Base-by-base conservation (phyloP, 768 basidiomycete species). In the Austroboletus festivus region DNA sequence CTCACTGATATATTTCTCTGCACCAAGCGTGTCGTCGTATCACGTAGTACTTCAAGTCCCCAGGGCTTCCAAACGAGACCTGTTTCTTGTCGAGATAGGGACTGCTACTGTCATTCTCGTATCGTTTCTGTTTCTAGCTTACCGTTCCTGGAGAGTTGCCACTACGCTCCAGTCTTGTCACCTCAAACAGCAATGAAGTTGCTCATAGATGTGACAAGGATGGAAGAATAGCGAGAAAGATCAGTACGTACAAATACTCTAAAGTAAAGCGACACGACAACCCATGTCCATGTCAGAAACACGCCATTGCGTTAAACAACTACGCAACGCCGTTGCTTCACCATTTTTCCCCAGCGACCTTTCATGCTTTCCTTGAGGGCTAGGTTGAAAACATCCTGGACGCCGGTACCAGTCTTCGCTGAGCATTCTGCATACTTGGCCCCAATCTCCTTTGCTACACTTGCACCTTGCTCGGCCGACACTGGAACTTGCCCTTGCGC, bases 361-460 rank as follows among this genome's bases (percentile, higher is more conserved):
- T 77, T 85, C 82, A 97, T 78, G 61, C 91, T 91, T 73, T 97
- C 93, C 66, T 81, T 81, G 51, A 98, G 71, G 6, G 96, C 96
- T 13, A 86, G 77, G 34, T 83, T 77, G 67, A 99, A 98, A 31
- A 98, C 94, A 39, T 94, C 92, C 54, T 89, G 84, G 38, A 98
- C 91, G 41, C 92, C 92, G 15, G 71, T 73, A 5, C 93, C 91
- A n/a, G 82, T 85, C 73, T 95, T 97, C 39, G 94, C 90, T 28
- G 86, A 89, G 69, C 96, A 98, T 68, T 99, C 95, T 52, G 86
- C 76, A 65, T 98, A 99, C 65, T 82, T 79, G 16, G 93, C 93
- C 21, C 93, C 93, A 44, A 99, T 98, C 61, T 94, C 90, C 60
- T 83, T 82, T 21, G 95, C 95, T 21, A 95, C 86, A n/a, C 72